phyloP scores from a whole-genome alignment of 192 early-diverging fungal species.

The Backusella tuberculispora region DNA sequence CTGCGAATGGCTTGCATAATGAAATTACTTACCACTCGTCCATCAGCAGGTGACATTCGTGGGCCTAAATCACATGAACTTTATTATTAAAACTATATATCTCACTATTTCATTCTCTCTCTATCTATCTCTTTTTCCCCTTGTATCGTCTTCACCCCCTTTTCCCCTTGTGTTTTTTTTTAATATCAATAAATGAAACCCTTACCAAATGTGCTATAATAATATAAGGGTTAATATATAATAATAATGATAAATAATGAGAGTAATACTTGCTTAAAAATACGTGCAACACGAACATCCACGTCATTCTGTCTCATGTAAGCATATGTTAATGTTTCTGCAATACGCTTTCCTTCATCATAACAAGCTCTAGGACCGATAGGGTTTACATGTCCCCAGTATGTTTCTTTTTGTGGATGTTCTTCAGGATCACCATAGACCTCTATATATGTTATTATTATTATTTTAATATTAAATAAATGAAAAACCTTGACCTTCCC shows the following conservation, averaged over 20 bases:
- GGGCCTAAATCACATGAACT: constrained; percentile 42
- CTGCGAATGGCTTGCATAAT: constrained; percentile 82
- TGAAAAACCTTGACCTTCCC: not conserved
- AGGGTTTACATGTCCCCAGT: constrained; percentile 80
- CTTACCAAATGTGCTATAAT: constrained; percentile 29
- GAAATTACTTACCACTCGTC: constrained; percentile 85
- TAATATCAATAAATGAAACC: not conserved
- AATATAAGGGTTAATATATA: not conserved
- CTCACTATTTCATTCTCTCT: not conserved
- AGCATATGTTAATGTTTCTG: constrained; percentile 81
- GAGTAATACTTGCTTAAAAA: constrained; percentile 62
- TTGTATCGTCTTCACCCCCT: too few species aligned
- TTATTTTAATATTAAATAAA: not conserved
- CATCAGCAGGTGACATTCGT: constrained; percentile 83
- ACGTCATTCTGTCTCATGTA: constrained; percentile 78
- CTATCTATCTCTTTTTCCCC: too few species aligned
- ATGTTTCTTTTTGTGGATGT: constrained; percentile 84
- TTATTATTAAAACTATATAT: not conserved
- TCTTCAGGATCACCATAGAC: constrained; percentile 87
- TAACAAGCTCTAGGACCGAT: constrained; percentile 87
- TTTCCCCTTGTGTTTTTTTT: not conserved
- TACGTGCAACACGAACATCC: constrained; percentile 76
- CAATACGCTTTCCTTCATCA: constrained; percentile 85
- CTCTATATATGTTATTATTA: constrained; percentile 50
- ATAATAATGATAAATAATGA: not conserved